Percentiles rank a stretch among this genome's conserved stretches.
These are phyloP conservation scores for Parastagonospora avenae DNA, from an alignment of 2,329 filamentous ascomycete genomes.

Conservation along the genomic window DNA sequence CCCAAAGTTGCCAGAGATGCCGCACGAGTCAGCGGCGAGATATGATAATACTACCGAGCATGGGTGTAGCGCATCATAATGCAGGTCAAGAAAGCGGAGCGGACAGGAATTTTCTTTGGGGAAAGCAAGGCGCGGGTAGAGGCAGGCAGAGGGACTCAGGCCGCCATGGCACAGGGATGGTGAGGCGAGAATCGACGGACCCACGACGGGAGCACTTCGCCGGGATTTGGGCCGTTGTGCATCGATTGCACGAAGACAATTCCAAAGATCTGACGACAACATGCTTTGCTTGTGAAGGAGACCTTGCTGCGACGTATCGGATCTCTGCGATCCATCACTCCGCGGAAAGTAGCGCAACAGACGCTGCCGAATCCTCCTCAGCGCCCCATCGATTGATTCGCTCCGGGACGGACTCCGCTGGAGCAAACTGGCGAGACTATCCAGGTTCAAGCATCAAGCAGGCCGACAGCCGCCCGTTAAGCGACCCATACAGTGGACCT, in stretches of 20 bases:
- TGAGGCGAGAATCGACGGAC: conserved; percentile 3
- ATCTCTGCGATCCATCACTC: no score
- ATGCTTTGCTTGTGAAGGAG: no score
- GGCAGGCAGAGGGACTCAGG: conserved; percentile 6
- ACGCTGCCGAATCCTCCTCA: not conserved
- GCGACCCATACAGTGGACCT: not conserved
- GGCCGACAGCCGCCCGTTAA: conserved; percentile 12
- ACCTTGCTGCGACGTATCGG: no score
- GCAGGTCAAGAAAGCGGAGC: not conserved
- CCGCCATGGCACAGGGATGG: conserved; percentile 6
- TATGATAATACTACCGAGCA: not conserved
- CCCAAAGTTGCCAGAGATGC: not conserved
- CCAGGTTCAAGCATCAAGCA: conserved; percentile 7
- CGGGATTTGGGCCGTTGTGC: not conserved
- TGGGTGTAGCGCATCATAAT: conserved; percentile 1
- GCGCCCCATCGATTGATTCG: conserved; percentile 13
- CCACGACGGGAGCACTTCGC: conserved; percentile 5
- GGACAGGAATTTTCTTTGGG: conserved; percentile 29
- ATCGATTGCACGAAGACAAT: not conserved
- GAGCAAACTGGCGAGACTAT: conserved; percentile 13
- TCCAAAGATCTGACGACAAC: no score
- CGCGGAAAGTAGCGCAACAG: not conserved
- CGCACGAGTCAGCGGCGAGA: conserved; percentile 15
- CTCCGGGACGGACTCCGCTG: conserved; percentile 20
- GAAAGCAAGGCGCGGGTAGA: conserved; percentile 23